phyloP scores from a whole-genome alignment of 2,329 filamentous ascomycete species.

The Sclerotinia spermophila region DNA sequence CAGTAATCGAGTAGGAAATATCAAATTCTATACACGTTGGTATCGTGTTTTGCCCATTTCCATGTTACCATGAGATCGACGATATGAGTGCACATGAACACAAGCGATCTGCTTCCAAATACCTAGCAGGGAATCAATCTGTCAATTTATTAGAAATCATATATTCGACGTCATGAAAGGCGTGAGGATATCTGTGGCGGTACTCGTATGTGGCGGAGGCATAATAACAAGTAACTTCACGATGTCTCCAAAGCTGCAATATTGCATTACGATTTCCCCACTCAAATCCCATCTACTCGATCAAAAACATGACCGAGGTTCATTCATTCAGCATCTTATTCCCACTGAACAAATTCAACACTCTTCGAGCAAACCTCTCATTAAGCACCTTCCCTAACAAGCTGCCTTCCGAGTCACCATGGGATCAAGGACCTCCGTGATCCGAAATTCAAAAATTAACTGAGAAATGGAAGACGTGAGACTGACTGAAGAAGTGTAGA shows the following conservation, averaged over 20 bases:
- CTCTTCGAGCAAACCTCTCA: not conserved
- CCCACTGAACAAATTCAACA: not conserved
- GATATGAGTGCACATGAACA: not conserved
- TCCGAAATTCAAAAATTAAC: constrained; percentile 1
- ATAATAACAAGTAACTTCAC: not conserved
- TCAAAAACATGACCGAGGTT: not conserved
- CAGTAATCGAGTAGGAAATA: not conserved
- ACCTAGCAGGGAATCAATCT: not conserved
- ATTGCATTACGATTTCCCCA: not conserved
- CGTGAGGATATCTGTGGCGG: not conserved
- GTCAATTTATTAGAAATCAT: not conserved
- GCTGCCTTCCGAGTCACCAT: not conserved
- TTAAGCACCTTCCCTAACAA: not conserved
- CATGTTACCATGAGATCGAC: not conserved
- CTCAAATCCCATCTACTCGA: not conserved
- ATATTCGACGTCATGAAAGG: not conserved
- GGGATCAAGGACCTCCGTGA: constrained; percentile 10
- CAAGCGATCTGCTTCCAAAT: not conserved
- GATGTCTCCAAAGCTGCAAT: not conserved
- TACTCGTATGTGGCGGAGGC: not conserved
- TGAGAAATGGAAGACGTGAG: not conserved
- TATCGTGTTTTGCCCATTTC: not conserved
- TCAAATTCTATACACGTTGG: not conserved
- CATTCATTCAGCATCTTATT: not conserved
- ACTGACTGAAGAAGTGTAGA: constrained; percentile 19